Percentiles rank a stretch among this genome's conserved stretches.
Conservation (phyloP, 257 asterid genomes). For the Lavandula angustifolia region DNA sequence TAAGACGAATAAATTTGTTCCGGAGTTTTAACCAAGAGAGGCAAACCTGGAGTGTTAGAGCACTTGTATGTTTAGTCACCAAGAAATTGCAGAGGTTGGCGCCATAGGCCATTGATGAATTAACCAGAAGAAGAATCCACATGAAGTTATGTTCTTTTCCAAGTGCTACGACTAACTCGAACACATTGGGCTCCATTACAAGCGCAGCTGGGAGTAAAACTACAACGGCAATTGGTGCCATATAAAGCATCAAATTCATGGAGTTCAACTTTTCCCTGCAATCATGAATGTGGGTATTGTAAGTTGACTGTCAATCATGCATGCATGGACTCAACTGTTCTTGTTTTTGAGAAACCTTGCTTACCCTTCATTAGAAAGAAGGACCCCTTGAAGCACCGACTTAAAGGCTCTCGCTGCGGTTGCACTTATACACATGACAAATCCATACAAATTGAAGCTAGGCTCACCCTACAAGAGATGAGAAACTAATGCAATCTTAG, state of each 20-base stretch:
- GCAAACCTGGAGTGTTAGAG: slow-evolving; percentile 85
- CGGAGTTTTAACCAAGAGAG: no score
- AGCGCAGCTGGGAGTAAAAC: slow-evolving; percentile 76
- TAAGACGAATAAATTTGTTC: neutral
- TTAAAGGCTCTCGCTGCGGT: slow-evolving; percentile 99
- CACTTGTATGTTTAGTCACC: slow-evolving; percentile 94
- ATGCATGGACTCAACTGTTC: neutral
- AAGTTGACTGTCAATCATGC: neutral
- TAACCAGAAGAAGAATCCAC: slow-evolving; percentile 69
- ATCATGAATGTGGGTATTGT: slow-evolving; percentile 4
- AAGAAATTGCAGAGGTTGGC: slow-evolving; percentile 90
- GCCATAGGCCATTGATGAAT: slow-evolving; percentile 82
- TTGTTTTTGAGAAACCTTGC: no score
- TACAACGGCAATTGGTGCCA: slow-evolving; percentile 89
- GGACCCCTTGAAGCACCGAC: slow-evolving; percentile 94
- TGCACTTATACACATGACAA: slow-evolving; percentile 86
- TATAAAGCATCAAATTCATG: slow-evolving; percentile 91
- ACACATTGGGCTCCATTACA: slow-evolving; percentile 81
- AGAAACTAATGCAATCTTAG: slow-evolving; percentile 21
- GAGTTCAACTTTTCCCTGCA: slow-evolving; percentile 95
- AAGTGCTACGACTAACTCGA: slow-evolving; percentile 54
- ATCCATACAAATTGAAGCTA: slow-evolving; percentile 86
- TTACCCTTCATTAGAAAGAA: slow-evolving; percentile 92
- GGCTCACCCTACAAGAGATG: slow-evolving; percentile 81
- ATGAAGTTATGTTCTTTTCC: slow-evolving; percentile 60